Evolutionary conservation across 1,284 basidiomycete genomes (phyloP), one percentile per base, ranked within the genome.

Genomic region (Leucoagaricus sp.): DNA sequence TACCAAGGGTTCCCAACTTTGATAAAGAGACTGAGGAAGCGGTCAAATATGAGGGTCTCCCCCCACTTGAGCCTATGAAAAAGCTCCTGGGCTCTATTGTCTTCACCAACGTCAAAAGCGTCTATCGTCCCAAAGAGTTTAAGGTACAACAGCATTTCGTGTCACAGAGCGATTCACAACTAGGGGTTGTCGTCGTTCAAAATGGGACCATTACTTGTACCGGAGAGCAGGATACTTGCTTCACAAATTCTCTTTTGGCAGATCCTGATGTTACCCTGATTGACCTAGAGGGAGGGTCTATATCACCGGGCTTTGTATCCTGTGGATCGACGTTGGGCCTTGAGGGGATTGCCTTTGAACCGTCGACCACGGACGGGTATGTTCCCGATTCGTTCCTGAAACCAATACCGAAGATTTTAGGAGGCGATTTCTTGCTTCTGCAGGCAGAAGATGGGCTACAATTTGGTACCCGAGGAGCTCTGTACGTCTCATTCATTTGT

Each of bases 391-490:
- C 81, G 1, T 64, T 89, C 28, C 60, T 68, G 12, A 67, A 67
- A 38, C 60, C 63, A 23, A 67, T 83, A 7, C 85, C 86, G 0
- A 60, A 65, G 7, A 63, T 86, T 36, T 59, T 86, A 2, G 84
- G 82, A 33, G 75, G 81, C 13, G 70, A 84, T 41, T 78, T 76
- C 25, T 69, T 83, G 1, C 72, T 91, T 23, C 73, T 83, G 5
- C 82, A 80, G 38, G 93, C 89, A 2, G 81, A 80, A 7, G 93
- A 95, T 65, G 93, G 91, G 0, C 78, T 93, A 12, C 75, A 83
- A 58, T 93, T 87, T 66, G 84, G 78, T 1, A 85, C 84, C 36
- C 82, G 91, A 17, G 82, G 93, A 69, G 83, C 86, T 28, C 75
- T 91, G 89, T 91, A 67, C 62, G 89, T 78, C n/a, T 42, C 40